Conservation (phyloP, 257 asterid species). For the Paulownia fortunei region DNA sequence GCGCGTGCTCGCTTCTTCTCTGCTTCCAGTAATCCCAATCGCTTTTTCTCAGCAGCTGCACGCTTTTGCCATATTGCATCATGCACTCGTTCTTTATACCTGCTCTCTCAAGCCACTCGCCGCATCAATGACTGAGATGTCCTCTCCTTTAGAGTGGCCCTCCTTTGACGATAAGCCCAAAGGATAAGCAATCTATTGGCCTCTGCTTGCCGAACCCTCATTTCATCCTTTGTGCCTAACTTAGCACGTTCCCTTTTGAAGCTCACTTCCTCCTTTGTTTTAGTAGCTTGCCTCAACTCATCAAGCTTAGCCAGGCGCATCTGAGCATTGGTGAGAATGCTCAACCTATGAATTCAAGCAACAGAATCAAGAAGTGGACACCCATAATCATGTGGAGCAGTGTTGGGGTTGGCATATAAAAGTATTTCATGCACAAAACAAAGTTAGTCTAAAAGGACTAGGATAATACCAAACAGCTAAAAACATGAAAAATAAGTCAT, state of each 20-base stretch:
- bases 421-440: background rate
- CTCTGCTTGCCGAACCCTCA: conserved; percentile 65
- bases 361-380: background rate
- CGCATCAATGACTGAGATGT: conserved; percentile 60
- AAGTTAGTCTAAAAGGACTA: background rate
- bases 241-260: conserved; percentile 58
- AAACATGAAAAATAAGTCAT: background rate
- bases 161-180: conserved; percentile 54
- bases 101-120: conserved; percentile 64
- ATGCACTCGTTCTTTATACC: conserved; percentile 63
- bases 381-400: background rate
- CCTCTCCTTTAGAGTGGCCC: conserved; percentile 62
- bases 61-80: conserved; percentile 68
- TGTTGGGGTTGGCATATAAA: background rate
- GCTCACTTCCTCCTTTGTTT: conserved; percentile 61
- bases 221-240: conserved; percentile 62
- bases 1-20: conserved; percentile 63
- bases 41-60: conserved; percentile 71
- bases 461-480: background rate
- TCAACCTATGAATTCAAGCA: conserved; percentile 44
- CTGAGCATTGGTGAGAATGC: conserved; percentile 59
- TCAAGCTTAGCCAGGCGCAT: conserved; percentile 68
- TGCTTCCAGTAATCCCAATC: conserved; percentile 61
- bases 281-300: conserved; percentile 69
- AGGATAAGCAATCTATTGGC: conserved; percentile 62